Conservation (phyloP, 768 basidiomycete species). For the Russula vinacea region DNA sequence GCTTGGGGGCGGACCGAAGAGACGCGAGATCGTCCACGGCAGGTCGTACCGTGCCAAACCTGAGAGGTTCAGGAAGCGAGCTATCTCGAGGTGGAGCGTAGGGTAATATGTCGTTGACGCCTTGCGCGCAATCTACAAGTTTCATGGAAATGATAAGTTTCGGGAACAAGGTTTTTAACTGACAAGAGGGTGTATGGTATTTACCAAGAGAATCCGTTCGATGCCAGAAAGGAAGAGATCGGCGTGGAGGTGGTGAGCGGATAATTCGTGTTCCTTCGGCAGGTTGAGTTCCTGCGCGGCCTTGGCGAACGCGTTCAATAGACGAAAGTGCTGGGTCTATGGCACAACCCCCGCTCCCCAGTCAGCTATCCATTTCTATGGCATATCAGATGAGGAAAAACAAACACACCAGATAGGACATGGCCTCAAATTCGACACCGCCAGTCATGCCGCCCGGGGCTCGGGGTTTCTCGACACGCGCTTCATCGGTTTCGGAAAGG, state of each 20-base stretch:
- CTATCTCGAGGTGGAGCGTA: slow-evolving; percentile 87
- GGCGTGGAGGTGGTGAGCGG: slow-evolving; percentile 76
- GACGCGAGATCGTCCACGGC: slow-evolving; percentile 75
- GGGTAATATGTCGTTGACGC: slow-evolving; percentile 95
- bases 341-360: background rate
- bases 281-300: slow-evolving; percentile 62
- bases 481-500: slow-evolving; percentile 77
- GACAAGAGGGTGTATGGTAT: slow-evolving; percentile 29
- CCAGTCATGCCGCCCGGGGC: slow-evolving; percentile 99
- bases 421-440: slow-evolving; percentile 97
- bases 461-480: slow-evolving; percentile 79
- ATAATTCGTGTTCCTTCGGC: slow-evolving; percentile 65
- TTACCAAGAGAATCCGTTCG: slow-evolving; percentile 84
- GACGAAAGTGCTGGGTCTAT: slow-evolving; percentile 83
- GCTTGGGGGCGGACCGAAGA: slow-evolving; percentile 75
- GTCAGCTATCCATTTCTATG: background rate
- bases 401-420: slow-evolving; percentile 78
- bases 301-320: slow-evolving; percentile 77
- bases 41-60: slow-evolving; percentile 66
- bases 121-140: slow-evolving; percentile 82
- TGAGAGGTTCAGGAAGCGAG: slow-evolving; percentile 76
- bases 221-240: slow-evolving; percentile 90
- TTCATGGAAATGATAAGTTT: background rate
- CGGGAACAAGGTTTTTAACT: background rate
- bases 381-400: background rate